Evolutionary conservation across 2,329 filamentous ascomycete genomes (phyloP).

Genomic region (Fusarium sp.): DNA sequence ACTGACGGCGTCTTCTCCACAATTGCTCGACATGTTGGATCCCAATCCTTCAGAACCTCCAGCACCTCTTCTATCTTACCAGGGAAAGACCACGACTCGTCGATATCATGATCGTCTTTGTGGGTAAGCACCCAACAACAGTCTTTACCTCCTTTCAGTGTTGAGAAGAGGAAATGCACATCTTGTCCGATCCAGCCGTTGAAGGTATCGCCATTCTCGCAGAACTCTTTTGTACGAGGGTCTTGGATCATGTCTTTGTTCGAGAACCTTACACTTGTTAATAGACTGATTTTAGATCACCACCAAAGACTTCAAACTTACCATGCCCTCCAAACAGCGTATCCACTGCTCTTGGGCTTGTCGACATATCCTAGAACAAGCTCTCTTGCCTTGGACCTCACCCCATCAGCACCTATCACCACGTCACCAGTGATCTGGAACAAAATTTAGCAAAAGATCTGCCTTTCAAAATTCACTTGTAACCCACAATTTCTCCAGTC

Average conservation of each 20-base stretch:
- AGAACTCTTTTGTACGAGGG: constrained; percentile 62
- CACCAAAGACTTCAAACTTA: constrained; percentile 40
- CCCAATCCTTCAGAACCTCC: constrained; percentile 21
- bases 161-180: constrained; percentile 63
- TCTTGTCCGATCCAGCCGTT: constrained; percentile 58
- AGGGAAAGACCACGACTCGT: constrained; percentile 34
- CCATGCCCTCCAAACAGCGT: constrained; percentile 57
- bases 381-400: constrained; percentile 31
- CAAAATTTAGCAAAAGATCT: not conserved
- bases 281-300: fast-evolving
- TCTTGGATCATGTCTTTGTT: constrained; percentile 63
- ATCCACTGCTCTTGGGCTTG: constrained; percentile 31
- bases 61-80: constrained; percentile 29
- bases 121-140: constrained; percentile 69
- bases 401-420: constrained; percentile 32
- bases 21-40: constrained; percentile 25
- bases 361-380: constrained; percentile 28
- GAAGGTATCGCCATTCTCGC: constrained; percentile 65
- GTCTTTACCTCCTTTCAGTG: constrained; percentile 53
- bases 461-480: too few species aligned
- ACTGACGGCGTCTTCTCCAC: constrained; percentile 25
- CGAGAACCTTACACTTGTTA: constrained; percentile 13
- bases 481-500: constrained; percentile 4
- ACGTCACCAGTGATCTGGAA: constrained; percentile 20
- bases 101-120: constrained; percentile 32